Base-by-base conservation (phyloP, 495 filamentous ascomycete species). In the Penicillium lividum region DNA sequence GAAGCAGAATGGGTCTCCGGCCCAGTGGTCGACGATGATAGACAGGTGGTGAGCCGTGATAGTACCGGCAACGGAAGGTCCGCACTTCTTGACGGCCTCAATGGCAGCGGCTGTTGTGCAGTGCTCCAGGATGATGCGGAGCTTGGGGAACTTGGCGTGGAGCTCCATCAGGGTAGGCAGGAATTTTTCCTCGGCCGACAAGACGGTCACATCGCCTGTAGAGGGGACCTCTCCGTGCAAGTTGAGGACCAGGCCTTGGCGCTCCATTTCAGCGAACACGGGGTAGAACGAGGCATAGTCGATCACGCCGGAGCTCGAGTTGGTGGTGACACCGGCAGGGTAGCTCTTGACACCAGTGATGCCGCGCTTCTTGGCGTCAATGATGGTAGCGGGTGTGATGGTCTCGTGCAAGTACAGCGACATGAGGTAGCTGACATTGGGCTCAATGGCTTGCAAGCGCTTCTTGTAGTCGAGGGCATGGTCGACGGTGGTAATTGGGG, bases 51-150 rank as follows among this genome's bases (percentile, higher is more conserved):
- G 92, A 22, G 91, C 90, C 11, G 82, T 87, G 56, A 93, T 87
- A 31, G 69, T 74, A 62, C 66, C 72, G 8, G 71, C 72, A 8
- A 96, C 92, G 5, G 82, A 90, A 15, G 86, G 82, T 0, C 91
- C 91, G 65, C 88, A 91, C 36, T 82, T 77, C 63, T 80, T 81
- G 28, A 97, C 91, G 4, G 89, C 86, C 60, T 89, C 85, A 13
- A 96, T 75, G 0, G 90, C 93, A n/a, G 86, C 89, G 1, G 84
- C 86, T 1, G 90, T 92, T 29, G 89, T 94, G 77, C 89, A 92
- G 73, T 96, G 92, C 70, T 82, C 72, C 51, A 86, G 70, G 56
- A 96, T 86, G 58, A 95, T 94, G 16, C 89, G 83, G 49, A 96
- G 82, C 29, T 86, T 82, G 3, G 93, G 94, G 71, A 93, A 98